Conservation (phyloP, 2,329 filamentous ascomycete species). For the Canariomyces notabilis region DNA sequence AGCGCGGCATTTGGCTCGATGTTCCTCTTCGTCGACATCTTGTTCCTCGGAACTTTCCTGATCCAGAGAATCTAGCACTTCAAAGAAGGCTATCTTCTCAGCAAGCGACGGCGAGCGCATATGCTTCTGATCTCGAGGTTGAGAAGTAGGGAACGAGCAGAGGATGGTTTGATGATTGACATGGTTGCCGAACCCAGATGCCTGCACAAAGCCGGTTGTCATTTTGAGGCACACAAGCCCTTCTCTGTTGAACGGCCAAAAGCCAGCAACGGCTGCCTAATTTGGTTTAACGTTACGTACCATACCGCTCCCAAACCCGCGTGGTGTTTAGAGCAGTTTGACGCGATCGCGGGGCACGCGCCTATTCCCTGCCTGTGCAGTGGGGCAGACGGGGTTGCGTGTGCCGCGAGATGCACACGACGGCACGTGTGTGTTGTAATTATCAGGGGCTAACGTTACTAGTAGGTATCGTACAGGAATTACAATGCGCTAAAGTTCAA, state of each 20-base stretch:
- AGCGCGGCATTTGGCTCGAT: conserved; percentile 30
- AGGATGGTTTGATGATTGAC: background rate
- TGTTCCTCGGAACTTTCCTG: conserved; percentile 30
- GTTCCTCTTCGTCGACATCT: conserved; percentile 31
- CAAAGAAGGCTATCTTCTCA: conserved; percentile 45
- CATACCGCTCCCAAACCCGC: no score
- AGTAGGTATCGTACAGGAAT: background rate
- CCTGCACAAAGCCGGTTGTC: background rate
- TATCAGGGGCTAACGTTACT: no score
- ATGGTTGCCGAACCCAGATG: background rate
- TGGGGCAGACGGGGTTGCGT: background rate
- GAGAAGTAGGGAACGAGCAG: background rate
- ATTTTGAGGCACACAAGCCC: background rate
- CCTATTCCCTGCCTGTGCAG: no score
- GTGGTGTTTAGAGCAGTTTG: no score
- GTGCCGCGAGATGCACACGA: background rate
- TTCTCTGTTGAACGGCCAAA: no score
- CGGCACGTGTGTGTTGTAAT: background rate
- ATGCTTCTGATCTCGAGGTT: background rate
- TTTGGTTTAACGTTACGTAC: no score
- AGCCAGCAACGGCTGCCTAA: no score
- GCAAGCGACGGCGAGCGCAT: conserved; percentile 15
- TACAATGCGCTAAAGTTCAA: no score
- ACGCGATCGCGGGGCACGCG: no score
- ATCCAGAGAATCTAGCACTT: conserved; percentile 33